Conservation (phyloP, 169 alveolate genomes). For the Nephromyces sp. region DNA sequence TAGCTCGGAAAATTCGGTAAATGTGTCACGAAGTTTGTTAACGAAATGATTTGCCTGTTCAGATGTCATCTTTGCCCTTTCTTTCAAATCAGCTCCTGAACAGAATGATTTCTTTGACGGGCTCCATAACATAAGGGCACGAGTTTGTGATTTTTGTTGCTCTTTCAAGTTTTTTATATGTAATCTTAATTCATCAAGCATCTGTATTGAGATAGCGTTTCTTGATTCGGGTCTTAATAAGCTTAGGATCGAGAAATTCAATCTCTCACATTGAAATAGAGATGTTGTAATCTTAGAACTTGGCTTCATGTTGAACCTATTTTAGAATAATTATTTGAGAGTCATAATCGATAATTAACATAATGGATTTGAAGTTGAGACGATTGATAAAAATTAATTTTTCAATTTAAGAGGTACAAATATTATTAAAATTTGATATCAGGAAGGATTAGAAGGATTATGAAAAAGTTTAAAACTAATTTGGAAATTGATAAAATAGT, state of each 20-base stretch:
- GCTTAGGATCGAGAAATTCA: not conserved
- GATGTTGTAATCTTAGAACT: no score
- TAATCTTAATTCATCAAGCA: not conserved
- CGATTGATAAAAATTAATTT: no score
- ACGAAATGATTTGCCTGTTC: slow-evolving; percentile 43
- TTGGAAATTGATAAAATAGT: no score
- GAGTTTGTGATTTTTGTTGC: not conserved
- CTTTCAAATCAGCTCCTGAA: slow-evolving; percentile 76
- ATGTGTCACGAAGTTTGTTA: slow-evolving; percentile 33
- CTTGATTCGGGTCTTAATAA: not conserved
- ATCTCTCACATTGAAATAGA: no score
- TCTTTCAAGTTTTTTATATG: not conserved
- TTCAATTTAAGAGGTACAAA: no score
- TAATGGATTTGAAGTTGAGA: no score
- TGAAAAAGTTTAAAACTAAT: no score
- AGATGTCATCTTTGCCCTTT: slow-evolving; percentile 41
- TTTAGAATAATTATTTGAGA: no score
- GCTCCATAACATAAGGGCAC: slow-evolving; percentile 44
- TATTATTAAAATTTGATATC: no score
- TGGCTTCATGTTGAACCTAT: no score
- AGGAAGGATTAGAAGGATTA: no score
- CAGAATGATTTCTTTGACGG: slow-evolving; percentile 51
- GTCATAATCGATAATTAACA: no score
- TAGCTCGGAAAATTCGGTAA: slow-evolving; percentile 33
- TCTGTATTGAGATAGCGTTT: not conserved